phyloP scores from a whole-genome alignment of 2,329 filamentous ascomycete genomes.

The Cercospora janseana region DNA sequence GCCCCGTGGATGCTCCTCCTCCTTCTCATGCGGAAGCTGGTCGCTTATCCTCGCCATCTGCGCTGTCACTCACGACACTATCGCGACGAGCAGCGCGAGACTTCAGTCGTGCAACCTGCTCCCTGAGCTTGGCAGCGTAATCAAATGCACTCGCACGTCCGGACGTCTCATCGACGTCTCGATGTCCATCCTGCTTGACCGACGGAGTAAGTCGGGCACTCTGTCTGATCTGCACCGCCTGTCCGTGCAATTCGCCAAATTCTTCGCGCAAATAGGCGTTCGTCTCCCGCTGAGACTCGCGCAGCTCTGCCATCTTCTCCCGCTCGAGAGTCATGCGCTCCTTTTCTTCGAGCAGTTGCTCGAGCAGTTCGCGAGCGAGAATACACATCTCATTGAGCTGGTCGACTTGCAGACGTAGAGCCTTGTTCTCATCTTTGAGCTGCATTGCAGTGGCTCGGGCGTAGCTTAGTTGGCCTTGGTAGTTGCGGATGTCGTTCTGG shows the following conservation, averaged over 20 bases:
- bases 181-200: neutral
- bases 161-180: neutral
- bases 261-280: constrained; percentile 11
- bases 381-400: neutral
- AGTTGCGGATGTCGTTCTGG: constrained; percentile 1
- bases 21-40: neutral
- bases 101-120: neutral
- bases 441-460: constrained; percentile 6
- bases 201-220: neutral
- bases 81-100: constrained; percentile 3
- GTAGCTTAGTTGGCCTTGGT: constrained; percentile 8
- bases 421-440: constrained; percentile 7
- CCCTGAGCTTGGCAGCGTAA: neutral
- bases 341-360: neutral
- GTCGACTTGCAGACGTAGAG: neutral
- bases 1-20: neutral
- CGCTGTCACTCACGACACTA: constrained; percentile 11
- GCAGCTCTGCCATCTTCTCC: neutral
- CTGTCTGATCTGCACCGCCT: neutral
- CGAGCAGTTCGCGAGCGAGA: neutral
- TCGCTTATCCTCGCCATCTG: neutral
- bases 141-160: neutral
- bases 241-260: constrained; percentile 9
- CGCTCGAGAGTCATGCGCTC: neutral
- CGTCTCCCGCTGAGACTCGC: neutral